Evolutionary conservation across 129 eudicot genomes (phyloP).

Genomic region (Flaveria trinervia): DNA sequence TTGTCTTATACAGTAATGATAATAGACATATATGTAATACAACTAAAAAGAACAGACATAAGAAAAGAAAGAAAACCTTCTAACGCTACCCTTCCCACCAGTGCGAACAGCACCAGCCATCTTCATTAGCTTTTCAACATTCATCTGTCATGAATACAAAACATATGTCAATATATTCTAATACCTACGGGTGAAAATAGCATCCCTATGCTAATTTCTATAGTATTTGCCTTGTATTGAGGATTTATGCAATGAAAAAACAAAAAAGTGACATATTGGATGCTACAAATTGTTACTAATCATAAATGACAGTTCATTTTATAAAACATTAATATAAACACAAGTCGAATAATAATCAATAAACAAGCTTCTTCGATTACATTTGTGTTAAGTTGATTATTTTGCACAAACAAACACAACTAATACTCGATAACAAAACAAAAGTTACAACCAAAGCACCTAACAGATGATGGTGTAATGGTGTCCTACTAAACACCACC

Average conservation of each 20-base stretch:
- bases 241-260: background rate
- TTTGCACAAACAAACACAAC: background rate
- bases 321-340: background rate
- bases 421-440: background rate
- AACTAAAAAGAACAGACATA: background rate
- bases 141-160: constrained; percentile 50
- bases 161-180: background rate
- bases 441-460: constrained; percentile 6
- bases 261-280: background rate
- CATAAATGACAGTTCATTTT: background rate
- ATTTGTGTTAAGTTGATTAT: background rate
- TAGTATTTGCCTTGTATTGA: background rate
- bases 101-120: constrained; percentile 88
- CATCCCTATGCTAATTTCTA: background rate
- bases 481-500: background rate
- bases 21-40: background rate
- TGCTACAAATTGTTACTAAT: background rate
- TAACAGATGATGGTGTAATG: background rate
- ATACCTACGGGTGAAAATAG: background rate
- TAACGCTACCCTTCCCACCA: constrained; percentile 77
- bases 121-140: constrained; percentile 76
- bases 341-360: background rate
- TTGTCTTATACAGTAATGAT: background rate
- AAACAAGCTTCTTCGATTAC: background rate
- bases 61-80: constrained; percentile 45